These are phyloP conservation scores for Dalechampia spathulata DNA, from an alignment of 441 rosid species.

Conservation along the genomic window DNA sequence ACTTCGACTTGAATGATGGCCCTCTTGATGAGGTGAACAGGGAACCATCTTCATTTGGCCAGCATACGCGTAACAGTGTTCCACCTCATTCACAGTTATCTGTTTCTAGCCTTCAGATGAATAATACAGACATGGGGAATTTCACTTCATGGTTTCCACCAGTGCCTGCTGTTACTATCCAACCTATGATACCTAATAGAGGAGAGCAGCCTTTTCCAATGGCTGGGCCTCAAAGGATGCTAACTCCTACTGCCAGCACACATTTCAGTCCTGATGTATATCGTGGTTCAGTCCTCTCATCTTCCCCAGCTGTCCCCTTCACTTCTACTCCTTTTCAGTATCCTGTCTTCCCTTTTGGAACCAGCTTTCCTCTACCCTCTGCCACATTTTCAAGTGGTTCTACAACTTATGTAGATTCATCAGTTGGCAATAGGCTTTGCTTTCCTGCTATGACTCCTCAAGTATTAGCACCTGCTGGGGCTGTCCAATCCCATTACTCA, in stretches of 20 bases:
- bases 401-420: slow-evolving; percentile 28
- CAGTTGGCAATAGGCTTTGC: slow-evolving; percentile 30
- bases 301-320: slow-evolving; percentile 35
- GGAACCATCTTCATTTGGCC: slow-evolving; percentile 44
- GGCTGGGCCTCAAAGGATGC: slow-evolving; percentile 33
- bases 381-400: slow-evolving; percentile 31
- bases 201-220: slow-evolving; percentile 64
- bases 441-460: slow-evolving; percentile 32
- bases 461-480: slow-evolving; percentile 27
- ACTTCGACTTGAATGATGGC: slow-evolving; percentile 91
- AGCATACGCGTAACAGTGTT: slow-evolving; percentile 36
- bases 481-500: slow-evolving; percentile 26
- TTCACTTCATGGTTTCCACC: slow-evolving; percentile 64
- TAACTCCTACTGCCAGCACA: slow-evolving; percentile 26
- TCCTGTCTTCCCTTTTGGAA: slow-evolving; percentile 31
- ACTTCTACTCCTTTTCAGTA: slow-evolving; percentile 35
- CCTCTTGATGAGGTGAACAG: slow-evolving; percentile 55
- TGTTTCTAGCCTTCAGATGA: slow-evolving; percentile 40
- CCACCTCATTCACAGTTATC: slow-evolving; percentile 42
- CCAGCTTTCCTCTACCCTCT: slow-evolving; percentile 30
- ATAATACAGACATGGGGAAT: slow-evolving; percentile 39
- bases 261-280: slow-evolving; percentile 26
- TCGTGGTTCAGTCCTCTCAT: slow-evolving; percentile 30
- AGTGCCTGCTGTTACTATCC: slow-evolving; percentile 50
- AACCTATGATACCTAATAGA: slow-evolving; percentile 50